Conservation (phyloP, 805 yeast species). For the Metschnikowia anglica region DNA sequence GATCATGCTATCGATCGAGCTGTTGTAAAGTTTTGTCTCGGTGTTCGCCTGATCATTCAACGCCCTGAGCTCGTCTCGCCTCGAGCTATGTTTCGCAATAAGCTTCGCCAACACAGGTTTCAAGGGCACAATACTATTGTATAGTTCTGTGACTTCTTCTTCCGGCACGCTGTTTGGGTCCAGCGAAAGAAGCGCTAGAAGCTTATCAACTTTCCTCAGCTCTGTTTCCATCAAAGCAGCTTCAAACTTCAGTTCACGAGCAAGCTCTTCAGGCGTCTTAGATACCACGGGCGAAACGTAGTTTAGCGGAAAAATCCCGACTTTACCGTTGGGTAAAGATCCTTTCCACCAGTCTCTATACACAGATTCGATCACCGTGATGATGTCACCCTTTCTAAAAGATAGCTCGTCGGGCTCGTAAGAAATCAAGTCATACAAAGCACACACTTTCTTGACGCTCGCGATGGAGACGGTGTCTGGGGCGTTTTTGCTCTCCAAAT, state of each 20-base stretch:
- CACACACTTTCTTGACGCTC: conserved; percentile 67
- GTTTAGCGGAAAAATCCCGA: conserved; percentile 90
- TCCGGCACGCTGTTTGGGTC: conserved; percentile 45
- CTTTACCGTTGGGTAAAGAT: conserved; percentile 64
- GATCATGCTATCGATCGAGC: conserved; percentile 51
- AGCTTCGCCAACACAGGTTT: conserved; percentile 72
- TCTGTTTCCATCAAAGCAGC: conserved; percentile 51
- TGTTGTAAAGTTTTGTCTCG: conserved; percentile 70
- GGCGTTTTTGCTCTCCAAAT: not conserved
- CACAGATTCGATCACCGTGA: conserved; percentile 81
- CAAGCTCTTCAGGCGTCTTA: conserved; percentile 59
- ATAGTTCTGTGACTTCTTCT: conserved; percentile 66
- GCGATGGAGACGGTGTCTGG: conserved; percentile 36
- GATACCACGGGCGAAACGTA: conserved; percentile 80
- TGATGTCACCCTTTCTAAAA: conserved; percentile 82
- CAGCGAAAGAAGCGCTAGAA: conserved; percentile 54
- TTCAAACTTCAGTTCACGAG: conserved; percentile 51
- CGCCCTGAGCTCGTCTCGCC: conserved; percentile 73
- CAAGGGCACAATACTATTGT: conserved; percentile 68
- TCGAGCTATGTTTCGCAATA: conserved; percentile 73
- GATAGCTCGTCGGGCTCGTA: conserved; percentile 85
- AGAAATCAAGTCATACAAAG: conserved; percentile 77
- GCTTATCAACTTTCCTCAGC: conserved; percentile 61
- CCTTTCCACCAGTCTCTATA: conserved; percentile 98
- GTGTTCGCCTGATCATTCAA: conserved; percentile 67